Conservation (phyloP, 2,329 filamentous ascomycete species). For the Ophiostoma triangulosporum region DNA sequence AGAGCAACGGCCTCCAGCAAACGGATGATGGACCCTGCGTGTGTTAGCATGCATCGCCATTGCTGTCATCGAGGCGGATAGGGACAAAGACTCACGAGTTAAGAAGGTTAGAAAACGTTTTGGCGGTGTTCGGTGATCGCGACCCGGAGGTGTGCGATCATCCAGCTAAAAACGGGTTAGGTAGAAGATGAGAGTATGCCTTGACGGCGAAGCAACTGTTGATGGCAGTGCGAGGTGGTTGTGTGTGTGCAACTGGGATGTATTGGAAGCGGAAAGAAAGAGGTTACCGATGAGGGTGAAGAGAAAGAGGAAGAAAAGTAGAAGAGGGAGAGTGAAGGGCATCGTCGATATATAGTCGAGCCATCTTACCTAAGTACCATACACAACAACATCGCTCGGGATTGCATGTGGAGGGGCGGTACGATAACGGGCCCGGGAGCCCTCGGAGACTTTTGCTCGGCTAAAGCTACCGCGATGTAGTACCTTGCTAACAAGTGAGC, state of each 20-base stretch:
- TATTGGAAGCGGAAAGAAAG: background rate
- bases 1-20: conserved; percentile 91
- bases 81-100: conserved; percentile 59
- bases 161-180: conserved; percentile 4
- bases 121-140: conserved; percentile 57
- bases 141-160: conserved; percentile 21
- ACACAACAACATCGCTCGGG: too few relatives aligned
- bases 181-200: background rate
- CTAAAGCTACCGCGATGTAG: too few relatives aligned
- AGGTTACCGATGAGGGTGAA: conserved; percentile 1
- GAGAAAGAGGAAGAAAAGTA: background rate
- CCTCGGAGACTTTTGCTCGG: too few relatives aligned
- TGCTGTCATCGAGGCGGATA: background rate
- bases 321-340: background rate
- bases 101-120: conserved; percentile 97
- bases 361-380: background rate
- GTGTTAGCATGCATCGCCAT: background rate
- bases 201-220: background rate
- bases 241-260: background rate
- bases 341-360: background rate
- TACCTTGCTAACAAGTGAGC: too few relatives aligned
- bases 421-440: too few relatives aligned
- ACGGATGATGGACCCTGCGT: conserved; percentile 77
- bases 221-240: background rate
- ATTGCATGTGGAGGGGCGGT: too few relatives aligned